These are phyloP conservation scores for Penstemon barbatus DNA, from an alignment of 257 asterid species.

Conservation along the genomic window DNA sequence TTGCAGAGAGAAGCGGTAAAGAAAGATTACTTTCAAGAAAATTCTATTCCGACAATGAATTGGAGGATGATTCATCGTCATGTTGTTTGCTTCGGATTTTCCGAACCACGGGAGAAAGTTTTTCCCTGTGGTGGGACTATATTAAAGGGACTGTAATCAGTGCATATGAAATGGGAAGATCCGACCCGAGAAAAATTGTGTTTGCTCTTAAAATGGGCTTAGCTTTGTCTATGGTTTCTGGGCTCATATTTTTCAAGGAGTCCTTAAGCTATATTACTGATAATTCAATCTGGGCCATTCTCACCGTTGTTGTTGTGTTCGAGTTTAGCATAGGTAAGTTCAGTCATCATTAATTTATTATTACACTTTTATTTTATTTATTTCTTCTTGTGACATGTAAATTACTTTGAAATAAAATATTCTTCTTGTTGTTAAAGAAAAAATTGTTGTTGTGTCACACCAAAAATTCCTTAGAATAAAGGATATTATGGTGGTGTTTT, in stretches of 20 bases:
- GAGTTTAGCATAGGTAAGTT: conserved; percentile 86
- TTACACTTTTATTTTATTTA: neutral
- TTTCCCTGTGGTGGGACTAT: conserved; percentile 29
- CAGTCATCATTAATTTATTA: no score
- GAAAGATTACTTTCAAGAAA: conserved; percentile 56
- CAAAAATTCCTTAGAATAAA: no score
- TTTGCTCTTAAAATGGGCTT: conserved; percentile 65
- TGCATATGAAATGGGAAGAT: conserved; percentile 53
- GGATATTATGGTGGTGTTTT: no score
- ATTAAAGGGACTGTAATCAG: conserved; percentile 32
- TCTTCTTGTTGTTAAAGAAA: neutral
- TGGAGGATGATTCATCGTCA: conserved; percentile 27
- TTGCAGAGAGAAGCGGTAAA: conserved; percentile 45
- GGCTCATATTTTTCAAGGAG: conserved; percentile 61
- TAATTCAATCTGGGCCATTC: conserved; percentile 72
- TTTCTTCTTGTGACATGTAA: no score
- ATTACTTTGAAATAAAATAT: no score
- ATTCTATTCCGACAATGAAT: conserved; percentile 48
- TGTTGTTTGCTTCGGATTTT: conserved; percentile 36
- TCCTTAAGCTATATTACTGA: conserved; percentile 51
- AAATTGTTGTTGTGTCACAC: conserved; percentile 32
- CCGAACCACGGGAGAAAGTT: conserved; percentile 29
- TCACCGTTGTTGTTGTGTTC: conserved; percentile 85
- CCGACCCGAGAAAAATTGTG: conserved; percentile 66
- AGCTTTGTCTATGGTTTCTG: conserved; percentile 58